A percentile compares a stretch with the other conserved stretches of the same genome.
Evolutionary conservation across 2,329 filamentous ascomycete species (phyloP).

Genomic region (Sarocladium strictum): DNA sequence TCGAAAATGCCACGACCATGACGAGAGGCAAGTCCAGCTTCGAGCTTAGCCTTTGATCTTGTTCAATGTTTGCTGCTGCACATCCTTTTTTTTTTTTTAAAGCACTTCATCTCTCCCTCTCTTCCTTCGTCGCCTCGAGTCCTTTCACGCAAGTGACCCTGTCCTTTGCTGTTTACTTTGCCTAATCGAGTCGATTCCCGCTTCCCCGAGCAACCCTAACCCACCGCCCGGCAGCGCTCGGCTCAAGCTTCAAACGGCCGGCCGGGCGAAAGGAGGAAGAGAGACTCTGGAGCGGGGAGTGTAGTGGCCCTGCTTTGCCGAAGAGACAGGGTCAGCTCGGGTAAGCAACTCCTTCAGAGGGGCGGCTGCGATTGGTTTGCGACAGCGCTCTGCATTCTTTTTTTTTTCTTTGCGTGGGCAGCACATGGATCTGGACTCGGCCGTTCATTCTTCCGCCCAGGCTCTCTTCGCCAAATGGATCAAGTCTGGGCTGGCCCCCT

Average conservation of each 20-base stretch:
- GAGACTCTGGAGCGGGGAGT: too few species aligned
- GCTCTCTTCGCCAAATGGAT: constrained; percentile 48
- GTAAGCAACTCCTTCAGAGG: neutral
- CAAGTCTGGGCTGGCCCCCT: constrained; percentile 30
- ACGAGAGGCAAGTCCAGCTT: neutral
- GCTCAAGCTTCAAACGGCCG: neutral
- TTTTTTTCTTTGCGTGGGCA: too few species aligned
- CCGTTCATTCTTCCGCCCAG: constrained; percentile 65
- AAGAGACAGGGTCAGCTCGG: neutral
- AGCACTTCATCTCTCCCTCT: neutral
- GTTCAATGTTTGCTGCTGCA: too few species aligned
- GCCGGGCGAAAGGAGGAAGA: constrained; percentile 7
- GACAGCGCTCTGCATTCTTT: neutral
- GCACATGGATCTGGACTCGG: neutral
- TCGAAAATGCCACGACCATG: too few species aligned
- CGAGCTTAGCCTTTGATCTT: too few species aligned
- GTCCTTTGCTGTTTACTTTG: constrained; percentile 8
- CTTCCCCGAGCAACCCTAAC: constrained; percentile 5
- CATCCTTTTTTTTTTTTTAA: neutral
- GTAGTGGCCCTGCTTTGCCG: neutral
- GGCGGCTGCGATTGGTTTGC: neutral
- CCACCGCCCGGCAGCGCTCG: constrained; percentile 2
- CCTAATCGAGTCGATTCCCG: constrained; percentile 5
- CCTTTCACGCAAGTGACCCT: too few species aligned
- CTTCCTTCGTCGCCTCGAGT: neutral